Conservation (phyloP, 2,329 filamentous ascomycete species). For the Byssochlamys sp. region DNA sequence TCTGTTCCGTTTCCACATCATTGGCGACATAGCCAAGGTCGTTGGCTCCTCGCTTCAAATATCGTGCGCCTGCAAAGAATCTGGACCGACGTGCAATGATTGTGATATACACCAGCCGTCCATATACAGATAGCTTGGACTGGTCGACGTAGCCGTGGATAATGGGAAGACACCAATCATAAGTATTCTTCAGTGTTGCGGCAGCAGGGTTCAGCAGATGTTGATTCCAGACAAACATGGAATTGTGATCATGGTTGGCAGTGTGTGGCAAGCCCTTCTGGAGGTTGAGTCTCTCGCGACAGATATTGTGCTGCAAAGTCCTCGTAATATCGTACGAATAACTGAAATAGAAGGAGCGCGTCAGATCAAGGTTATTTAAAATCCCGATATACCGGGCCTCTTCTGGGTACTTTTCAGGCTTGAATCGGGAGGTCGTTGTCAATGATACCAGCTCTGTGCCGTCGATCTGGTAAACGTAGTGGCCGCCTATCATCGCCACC, state of each 20-base stretch:
- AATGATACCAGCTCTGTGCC: constrained; percentile 84
- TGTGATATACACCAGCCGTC: constrained; percentile 79
- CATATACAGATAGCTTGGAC: constrained; percentile 73
- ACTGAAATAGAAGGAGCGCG: constrained; percentile 91
- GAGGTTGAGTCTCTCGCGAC: constrained; percentile 63
- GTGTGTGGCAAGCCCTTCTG: constrained; percentile 53
- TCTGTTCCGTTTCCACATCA: constrained; percentile 97
- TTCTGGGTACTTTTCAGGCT: constrained; percentile 74
- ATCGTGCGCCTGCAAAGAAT: constrained; percentile 87
- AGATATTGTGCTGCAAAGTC: constrained; percentile 86
- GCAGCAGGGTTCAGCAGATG: constrained; percentile 72
- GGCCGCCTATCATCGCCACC: constrained; percentile 88
- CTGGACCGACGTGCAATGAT: constrained; percentile 86
- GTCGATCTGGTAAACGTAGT: constrained; percentile 92
- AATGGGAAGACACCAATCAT: constrained; percentile 91
- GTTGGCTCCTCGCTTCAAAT: constrained; percentile 88
- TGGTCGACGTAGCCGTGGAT: constrained; percentile 96
- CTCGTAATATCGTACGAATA: constrained; percentile 94
- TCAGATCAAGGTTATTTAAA: constrained; percentile 81
- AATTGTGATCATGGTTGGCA: constrained; percentile 71
- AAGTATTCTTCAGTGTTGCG: constrained; percentile 63
- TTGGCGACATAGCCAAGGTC: constrained; percentile 94
- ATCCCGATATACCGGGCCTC: constrained; percentile 83
- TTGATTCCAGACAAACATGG: constrained; percentile 98
- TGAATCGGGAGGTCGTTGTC: constrained; percentile 62